Conservation (phyloP, 2,329 filamentous ascomycete genomes). For the Sclerotinia nivalis region DNA sequence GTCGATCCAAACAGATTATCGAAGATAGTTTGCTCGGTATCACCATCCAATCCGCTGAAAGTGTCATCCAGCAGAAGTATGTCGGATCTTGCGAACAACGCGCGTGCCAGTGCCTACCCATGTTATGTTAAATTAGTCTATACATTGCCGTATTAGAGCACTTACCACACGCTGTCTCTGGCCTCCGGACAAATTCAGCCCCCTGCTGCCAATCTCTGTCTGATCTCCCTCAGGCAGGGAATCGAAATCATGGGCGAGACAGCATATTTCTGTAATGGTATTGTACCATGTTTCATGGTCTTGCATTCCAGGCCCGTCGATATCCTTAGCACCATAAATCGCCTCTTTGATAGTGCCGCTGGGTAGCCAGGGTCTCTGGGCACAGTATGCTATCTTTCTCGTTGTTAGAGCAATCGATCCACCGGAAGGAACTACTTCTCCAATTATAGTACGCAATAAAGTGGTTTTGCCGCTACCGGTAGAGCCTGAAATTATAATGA, state of each 20-base stretch:
- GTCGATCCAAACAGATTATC: constrained; percentile 44
- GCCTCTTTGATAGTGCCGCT: constrained; percentile 41
- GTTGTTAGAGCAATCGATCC: constrained; percentile 40
- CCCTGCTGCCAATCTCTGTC: constrained; percentile 46
- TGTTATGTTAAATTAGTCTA: not conserved
- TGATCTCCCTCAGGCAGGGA: constrained; percentile 42
- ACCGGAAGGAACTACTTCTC: constrained; percentile 34
- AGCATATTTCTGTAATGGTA: constrained; percentile 36
- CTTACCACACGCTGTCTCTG: constrained; percentile 47
- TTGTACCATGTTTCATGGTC: constrained; percentile 40
- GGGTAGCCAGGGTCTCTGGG: constrained; percentile 45
- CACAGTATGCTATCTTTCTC: constrained; percentile 42
- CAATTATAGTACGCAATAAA: constrained; percentile 38
- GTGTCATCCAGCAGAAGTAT: constrained; percentile 51
- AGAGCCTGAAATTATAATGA: constrained; percentile 33
- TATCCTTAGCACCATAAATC: constrained; percentile 36
- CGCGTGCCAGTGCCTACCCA: constrained; percentile 46
- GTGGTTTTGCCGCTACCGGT: constrained; percentile 41
- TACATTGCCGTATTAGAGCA: not conserved
- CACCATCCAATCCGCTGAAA: constrained; percentile 49
- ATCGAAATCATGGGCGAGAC: constrained; percentile 36
- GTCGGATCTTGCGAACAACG: constrained; percentile 46
- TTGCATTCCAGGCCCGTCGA: constrained; percentile 31
- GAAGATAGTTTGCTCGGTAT: constrained; percentile 48
- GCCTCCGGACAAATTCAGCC: constrained; percentile 48